These are phyloP conservation scores for Lumnitzera racemosa DNA, from an alignment of 345 rosid species.

Conservation along the genomic window DNA sequence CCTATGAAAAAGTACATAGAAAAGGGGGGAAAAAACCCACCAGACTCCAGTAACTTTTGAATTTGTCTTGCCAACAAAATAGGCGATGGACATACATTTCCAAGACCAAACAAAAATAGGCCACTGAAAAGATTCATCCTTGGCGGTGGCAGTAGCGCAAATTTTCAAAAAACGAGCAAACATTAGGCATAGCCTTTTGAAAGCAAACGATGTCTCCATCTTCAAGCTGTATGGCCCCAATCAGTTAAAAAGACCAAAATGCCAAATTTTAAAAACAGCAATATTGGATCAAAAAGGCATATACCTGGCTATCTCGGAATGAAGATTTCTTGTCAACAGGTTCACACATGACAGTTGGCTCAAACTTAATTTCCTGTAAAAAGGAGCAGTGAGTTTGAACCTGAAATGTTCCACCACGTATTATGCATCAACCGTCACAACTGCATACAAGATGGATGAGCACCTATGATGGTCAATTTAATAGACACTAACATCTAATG, in stretches of 20 bases:
- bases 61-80: no score
- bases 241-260: no score
- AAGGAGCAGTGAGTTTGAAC: slow-evolving; percentile 2
- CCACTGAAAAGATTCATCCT: slow-evolving; percentile 17
- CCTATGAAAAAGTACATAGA: no score
- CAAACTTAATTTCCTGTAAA: slow-evolving; percentile 68
- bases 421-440: no score
- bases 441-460: no score
- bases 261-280: neutral
- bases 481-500: no score
- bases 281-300: neutral
- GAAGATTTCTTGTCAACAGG: slow-evolving; percentile 44
- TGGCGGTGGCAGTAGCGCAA: slow-evolving; percentile 72
- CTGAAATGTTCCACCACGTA: neutral
- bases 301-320: slow-evolving; percentile 58
- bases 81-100: neutral
- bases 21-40: no score
- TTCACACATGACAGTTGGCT: slow-evolving; percentile 62
- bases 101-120: neutral
- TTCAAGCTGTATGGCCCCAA: slow-evolving; percentile 41
- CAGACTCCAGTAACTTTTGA: no score
- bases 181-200: slow-evolving; percentile 52
- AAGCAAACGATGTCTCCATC: slow-evolving; percentile 77
- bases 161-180: slow-evolving; percentile 66
- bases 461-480: no score